These are phyloP conservation scores for Lipomyces mesembrius DNA, from an alignment of 805 yeast species.

Conservation along the genomic window DNA sequence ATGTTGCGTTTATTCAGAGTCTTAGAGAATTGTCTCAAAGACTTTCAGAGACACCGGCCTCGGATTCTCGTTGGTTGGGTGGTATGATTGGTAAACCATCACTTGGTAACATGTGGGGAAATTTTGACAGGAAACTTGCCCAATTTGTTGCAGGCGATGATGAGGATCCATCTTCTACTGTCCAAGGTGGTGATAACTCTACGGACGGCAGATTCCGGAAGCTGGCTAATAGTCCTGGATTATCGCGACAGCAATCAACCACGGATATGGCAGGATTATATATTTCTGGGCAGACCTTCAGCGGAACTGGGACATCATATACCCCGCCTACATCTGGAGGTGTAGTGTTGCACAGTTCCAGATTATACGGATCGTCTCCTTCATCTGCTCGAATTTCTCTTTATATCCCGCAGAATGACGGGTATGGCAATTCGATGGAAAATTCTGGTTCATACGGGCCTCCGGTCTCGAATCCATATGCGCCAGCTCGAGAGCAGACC, in stretches of 20 bases:
- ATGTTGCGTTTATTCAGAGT: slow-evolving; percentile 46
- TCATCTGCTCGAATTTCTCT: slow-evolving; percentile 4
- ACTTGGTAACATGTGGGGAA: slow-evolving; percentile 87
- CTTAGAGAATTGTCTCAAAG: slow-evolving; percentile 45
- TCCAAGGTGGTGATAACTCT: slow-evolving; percentile 31
- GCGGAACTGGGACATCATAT: background rate
- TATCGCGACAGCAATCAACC: slow-evolving; percentile 30
- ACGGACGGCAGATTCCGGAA: slow-evolving; percentile 40
- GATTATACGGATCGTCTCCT: slow-evolving; percentile 21
- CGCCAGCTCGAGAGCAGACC: slow-evolving; percentile 21
- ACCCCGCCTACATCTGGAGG: slow-evolving; percentile 1
- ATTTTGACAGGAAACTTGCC: slow-evolving; percentile 75
- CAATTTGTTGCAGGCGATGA: slow-evolving; percentile 89
- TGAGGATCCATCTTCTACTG: slow-evolving; percentile 37
- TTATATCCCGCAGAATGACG: slow-evolving; percentile 3
- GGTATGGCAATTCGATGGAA: background rate
- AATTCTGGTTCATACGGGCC: slow-evolving; percentile 6
- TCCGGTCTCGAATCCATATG: slow-evolving; percentile 13
- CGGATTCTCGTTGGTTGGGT: slow-evolving; percentile 72
- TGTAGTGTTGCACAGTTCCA: background rate
- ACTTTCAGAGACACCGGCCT: slow-evolving; percentile 45
- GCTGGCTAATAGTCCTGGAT: slow-evolving; percentile 42
- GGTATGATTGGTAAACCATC: slow-evolving; percentile 51
- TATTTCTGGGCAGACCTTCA: background rate
- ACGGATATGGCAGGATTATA: slow-evolving; percentile 20